Base-by-base conservation (phyloP, 805 yeast genomes). In the Millerozyma acaciae region DNA sequence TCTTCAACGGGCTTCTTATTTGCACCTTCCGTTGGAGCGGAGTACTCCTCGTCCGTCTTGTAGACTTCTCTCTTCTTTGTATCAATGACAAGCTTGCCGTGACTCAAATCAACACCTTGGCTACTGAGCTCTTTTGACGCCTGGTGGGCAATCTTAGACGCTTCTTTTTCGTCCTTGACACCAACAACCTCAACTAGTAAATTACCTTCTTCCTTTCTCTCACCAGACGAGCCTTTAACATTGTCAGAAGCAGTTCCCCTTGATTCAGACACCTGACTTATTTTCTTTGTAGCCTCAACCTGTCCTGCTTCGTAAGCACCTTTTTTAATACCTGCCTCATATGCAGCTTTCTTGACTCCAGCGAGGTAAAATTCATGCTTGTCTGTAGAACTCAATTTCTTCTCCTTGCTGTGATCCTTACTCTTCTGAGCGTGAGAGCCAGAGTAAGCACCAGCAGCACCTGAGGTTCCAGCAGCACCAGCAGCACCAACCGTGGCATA, bases 121-220 rank as follows among this genome's bases (percentile, higher is more conserved):
- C 45, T 47, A 25, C 51, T 40, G 30, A 62, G 47, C 27, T 53
- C 57, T 26, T 48, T 47, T 8, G 64, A 48, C 10, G 66, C 58
- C 27, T 50, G 45, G 24, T 53, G 53, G 10, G 68, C 66, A 22
- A 59, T 43, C 26, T 42, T 49, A 13, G 57, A 52, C 4, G 66
- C 65, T 16, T 42, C 38, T 14, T 45, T 43, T 21, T 50, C 47
- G 40, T 59, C 61, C 2, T 51, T 40, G 29, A 55, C 56, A 21
- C 66, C 68, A 40, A 61, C 47, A 10, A 61, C 66, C 38, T 61
- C 68, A 15, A 61, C 62, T 15, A 50, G 35, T 29, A 47, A 30
- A 30, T 35, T 28, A 26, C 37, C 32, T 9, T 28, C 37, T n/a
- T 30, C 35, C 19, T 21, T 13, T 8, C 26, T 6, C 9, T 9